Base-by-base conservation (phyloP, 768 basidiomycete genomes). In the Pleurotus sapidus region DNA sequence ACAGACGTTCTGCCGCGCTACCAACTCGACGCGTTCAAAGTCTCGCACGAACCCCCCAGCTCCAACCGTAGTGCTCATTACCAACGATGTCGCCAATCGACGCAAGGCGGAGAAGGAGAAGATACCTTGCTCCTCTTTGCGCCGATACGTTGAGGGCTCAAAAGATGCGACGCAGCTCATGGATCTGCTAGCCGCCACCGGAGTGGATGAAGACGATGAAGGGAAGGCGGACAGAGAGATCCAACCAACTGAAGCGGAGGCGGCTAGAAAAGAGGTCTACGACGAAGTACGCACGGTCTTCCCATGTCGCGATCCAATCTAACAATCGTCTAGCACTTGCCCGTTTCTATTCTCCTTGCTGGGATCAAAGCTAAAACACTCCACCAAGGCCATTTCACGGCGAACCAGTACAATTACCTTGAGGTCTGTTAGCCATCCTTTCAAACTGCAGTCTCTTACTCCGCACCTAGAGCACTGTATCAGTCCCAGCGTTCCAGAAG, bases 391-490 rank as follows among this genome's bases (percentile, higher is more conserved):
- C 88, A 95, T 67, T 99, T 96, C 74, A 94, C 91, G 65, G 93
- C 95, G 2, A 97, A 92, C 63, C 87, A 87, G 61, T 99, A 95
- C 72, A 98, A 99, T 69, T 98, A 95, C 64, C 79, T 98, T 11
- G 96, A 98, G 80, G 92, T 88, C 91, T n/a, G 24, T 40, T 30
- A 27, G 34, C 54, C 15, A 34, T 39, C 42, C 24, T 18, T 3
- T 34, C 1, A 39, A 20, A 2, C n/a, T 37, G 18, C 27, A 14
- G 38, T 34, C 20, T 49, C 39, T 56, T 6, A 18, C 3, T 24
- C 27, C 23, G 14, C 39, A 24, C n/a, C 15, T 63, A 93, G 89
- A 96, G 95, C 5, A 90, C 80, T 46, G 94, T 97, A 15, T 77
- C 84, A 3, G 87, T 90, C 0, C 84, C 87, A 1, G 81, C 80